A percentile compares a stretch with the other conserved stretches of the same genome.
These are phyloP conservation scores for Solanum megistacrolobum DNA, from an alignment of 257 asterid genomes.

Conservation along the genomic window DNA sequence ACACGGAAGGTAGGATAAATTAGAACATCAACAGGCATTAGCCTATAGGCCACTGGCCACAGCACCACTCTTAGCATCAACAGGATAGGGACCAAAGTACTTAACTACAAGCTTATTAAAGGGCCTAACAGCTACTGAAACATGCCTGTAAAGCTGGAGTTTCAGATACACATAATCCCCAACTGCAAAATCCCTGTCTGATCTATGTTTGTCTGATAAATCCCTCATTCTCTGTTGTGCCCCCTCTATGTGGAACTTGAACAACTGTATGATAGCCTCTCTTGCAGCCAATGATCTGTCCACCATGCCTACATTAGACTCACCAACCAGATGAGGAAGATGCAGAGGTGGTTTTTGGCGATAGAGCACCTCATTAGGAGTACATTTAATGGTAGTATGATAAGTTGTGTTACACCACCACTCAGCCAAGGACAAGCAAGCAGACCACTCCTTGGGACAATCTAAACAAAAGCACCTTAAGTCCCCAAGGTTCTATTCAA, in stretches of 20 bases:
- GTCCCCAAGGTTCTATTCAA: not conserved
- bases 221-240: not conserved
- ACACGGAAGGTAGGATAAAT: not conserved
- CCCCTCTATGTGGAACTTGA: not conserved
- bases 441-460: not conserved
- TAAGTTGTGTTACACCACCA: not conserved
- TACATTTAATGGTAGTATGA: not conserved
- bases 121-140: not conserved
- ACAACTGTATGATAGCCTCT: not conserved
- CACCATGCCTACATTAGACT: not conserved
- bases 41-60: not conserved
- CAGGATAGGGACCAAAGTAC: not conserved
- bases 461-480: not conserved
- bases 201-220: not conserved
- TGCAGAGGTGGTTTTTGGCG: not conserved
- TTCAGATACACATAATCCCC: not conserved
- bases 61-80: not conserved
- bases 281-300: not conserved
- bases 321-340: not conserved
- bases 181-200: not conserved
- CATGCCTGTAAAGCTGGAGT: not conserved
- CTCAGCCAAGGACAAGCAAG: not conserved
- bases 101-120: not conserved
- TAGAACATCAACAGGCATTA: not conserved
- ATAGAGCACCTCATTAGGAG: not conserved